Conservation (phyloP, 2,329 filamentous ascomycete species). For the Trichoderma harzianum region DNA sequence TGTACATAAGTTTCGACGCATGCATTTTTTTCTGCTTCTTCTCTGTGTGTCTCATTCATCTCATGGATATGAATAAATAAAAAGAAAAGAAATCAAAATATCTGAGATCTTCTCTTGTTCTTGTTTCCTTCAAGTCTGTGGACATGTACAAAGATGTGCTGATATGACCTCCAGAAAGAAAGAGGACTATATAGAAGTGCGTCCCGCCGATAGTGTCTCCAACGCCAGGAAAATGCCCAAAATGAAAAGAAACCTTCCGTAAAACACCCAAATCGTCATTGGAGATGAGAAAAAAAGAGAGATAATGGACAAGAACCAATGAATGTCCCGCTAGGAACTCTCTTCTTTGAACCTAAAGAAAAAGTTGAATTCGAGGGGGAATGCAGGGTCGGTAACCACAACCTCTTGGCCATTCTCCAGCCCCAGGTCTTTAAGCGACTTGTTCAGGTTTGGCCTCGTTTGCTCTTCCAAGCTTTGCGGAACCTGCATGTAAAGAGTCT, state of each 20-base stretch:
- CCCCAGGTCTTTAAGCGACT: constrained; percentile 70
- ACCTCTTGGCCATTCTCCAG: constrained; percentile 81
- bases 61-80: neutral
- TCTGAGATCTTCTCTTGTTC: neutral
- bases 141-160: constrained; percentile 14
- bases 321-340: neutral
- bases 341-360: constrained; percentile 45
- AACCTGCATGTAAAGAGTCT: constrained; percentile 85
- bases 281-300: neutral
- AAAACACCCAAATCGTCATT: neutral
- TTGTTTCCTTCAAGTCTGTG: neutral
- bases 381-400: constrained; percentile 88
- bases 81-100: neutral
- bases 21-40: constrained; percentile 24
- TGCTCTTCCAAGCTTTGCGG: constrained; percentile 79
- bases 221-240: constrained; percentile 30
- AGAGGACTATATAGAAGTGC: neutral
- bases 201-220: constrained; percentile 19
- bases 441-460: constrained; percentile 76
- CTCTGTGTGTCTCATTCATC: constrained; percentile 22
- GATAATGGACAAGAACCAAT: neutral
- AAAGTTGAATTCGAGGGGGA: constrained; percentile 66
- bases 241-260: neutral
- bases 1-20: constrained; percentile 19
- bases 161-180: constrained; percentile 20